Percentiles rank a stretch among this genome's conserved stretches.
phyloP scores from a whole-genome alignment of 78 protist genomes.

The Polysphondylium violaceum region DNA sequence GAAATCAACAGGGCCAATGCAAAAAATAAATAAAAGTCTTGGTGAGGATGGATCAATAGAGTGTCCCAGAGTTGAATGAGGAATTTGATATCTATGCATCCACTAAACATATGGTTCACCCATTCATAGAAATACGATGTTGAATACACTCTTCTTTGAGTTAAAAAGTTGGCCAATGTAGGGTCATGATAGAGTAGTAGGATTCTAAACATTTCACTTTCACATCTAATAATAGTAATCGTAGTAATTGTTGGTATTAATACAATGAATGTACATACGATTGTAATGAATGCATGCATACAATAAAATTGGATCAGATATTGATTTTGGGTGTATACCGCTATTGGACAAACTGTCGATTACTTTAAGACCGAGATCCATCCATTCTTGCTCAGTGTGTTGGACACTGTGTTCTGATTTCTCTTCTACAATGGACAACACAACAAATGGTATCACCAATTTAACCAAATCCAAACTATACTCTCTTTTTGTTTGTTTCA shows the following conservation, averaged over 20 bases:
- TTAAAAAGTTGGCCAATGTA: constrained; percentile 32
- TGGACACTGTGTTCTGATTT: not conserved
- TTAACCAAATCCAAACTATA: constrained; percentile 48
- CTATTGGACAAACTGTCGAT: constrained; percentile 20
- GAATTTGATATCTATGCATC: constrained; percentile 50
- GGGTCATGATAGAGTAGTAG: constrained; percentile 70
- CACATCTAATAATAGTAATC: constrained; percentile 34
- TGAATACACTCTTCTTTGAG: constrained; percentile 44
- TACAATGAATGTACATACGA: not conserved
- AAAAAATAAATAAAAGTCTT: constrained; percentile 68
- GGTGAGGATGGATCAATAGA: constrained; percentile 42
- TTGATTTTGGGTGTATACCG: constrained; percentile 15
- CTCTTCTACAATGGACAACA: constrained; percentile 42
- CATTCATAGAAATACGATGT: constrained; percentile 56
- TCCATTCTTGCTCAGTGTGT: constrained; percentile 49
- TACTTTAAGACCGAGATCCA: constrained; percentile 36
- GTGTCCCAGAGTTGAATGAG: constrained; percentile 63
- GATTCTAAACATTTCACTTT: constrained; percentile 80
- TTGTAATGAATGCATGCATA: not conserved
- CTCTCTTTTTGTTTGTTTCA: constrained; percentile 28
- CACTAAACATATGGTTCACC: constrained; percentile 80
- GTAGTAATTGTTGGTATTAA: not conserved
- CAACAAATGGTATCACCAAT: constrained; percentile 50
- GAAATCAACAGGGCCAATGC: constrained; percentile 46
- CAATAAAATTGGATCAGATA: constrained; percentile 67